Conservation (phyloP, 1,284 basidiomycete genomes). For the Pseudozyma pruni region DNA sequence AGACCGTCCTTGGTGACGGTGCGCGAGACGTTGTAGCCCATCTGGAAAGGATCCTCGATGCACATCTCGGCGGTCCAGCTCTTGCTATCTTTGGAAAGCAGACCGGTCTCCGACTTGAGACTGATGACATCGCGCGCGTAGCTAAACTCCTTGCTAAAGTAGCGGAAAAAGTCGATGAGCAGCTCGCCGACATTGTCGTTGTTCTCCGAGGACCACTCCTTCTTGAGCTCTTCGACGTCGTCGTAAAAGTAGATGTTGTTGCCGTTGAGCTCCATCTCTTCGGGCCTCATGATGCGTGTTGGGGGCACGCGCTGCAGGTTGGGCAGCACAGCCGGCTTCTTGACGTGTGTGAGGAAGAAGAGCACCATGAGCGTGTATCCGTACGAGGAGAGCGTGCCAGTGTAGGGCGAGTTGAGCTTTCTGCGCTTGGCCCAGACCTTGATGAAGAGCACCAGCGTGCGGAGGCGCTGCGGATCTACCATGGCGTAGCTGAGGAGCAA, state of each 20-base stretch:
- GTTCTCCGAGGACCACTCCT: conserved; percentile 93
- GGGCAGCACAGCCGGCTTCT: conserved; percentile 70
- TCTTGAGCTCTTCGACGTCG: conserved; percentile 88
- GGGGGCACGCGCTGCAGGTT: conserved; percentile 69
- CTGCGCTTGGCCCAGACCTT: conserved; percentile 99
- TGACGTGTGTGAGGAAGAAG: conserved; percentile 96
- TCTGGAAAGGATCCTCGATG: conserved; percentile 91
- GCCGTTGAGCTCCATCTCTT: conserved; percentile 79
- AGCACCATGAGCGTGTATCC: conserved; percentile 97
- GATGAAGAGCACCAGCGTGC: conserved; percentile 93
- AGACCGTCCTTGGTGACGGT: conserved; percentile 96
- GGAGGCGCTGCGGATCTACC: conserved; percentile 91
- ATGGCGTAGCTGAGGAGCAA: conserved; percentile 96
- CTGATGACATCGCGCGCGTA: conserved; percentile 93
- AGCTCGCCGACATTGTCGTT: conserved; percentile 91
- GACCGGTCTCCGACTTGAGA: conserved; percentile 79
- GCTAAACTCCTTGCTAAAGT: conserved; percentile 90
- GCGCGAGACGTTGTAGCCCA: conserved; percentile 91
- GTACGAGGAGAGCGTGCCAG: conserved; percentile 94
- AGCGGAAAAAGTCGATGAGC: conserved; percentile 97
- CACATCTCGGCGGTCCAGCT: conserved; percentile 85
- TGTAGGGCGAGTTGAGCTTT: conserved; percentile 98
- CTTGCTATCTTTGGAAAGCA: conserved; percentile 88
- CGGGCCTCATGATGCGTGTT: conserved; percentile 66
- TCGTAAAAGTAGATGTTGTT: conserved; percentile 85